phyloP scores from a whole-genome alignment of 2,329 filamentous ascomycete species.

The Trichophyton benhamiae region DNA sequence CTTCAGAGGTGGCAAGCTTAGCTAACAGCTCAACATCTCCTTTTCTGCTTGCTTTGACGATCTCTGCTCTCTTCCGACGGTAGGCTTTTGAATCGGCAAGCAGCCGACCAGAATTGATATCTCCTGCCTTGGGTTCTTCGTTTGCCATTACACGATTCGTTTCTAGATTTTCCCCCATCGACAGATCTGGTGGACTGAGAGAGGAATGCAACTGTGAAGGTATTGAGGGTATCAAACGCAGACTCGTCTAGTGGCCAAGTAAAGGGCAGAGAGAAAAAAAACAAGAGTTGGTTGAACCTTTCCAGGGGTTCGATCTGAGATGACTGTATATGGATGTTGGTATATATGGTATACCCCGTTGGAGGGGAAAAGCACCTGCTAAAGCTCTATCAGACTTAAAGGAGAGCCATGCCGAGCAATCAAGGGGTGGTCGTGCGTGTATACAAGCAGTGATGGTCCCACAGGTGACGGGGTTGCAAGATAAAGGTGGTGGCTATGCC shows the following conservation, averaged over 20 bases:
- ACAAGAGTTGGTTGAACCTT: too few species aligned
- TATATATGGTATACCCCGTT: background rate
- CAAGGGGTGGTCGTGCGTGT: background rate
- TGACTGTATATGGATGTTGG: too few species aligned
- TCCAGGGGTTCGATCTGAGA: background rate
- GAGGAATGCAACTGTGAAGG: too few species aligned
- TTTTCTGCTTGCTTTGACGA: constrained; percentile 48
- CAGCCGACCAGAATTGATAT: background rate
- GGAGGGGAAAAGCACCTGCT: background rate
- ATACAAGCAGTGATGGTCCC: background rate
- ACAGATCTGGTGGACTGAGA: too few species aligned
- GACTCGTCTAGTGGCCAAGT: background rate
- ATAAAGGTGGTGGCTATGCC: background rate
- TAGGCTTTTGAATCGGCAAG: background rate
- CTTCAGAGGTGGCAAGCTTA: constrained; percentile 47
- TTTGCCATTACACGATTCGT: background rate
- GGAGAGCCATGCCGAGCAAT: background rate
- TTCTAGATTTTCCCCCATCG: background rate
- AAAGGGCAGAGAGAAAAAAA: background rate
- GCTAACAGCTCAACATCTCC: constrained; percentile 47
- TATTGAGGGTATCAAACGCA: background rate
- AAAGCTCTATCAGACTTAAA: background rate
- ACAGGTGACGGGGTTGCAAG: background rate
- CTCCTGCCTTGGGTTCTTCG: background rate
- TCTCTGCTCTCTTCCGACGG: constrained; percentile 34